Evolutionary conservation across 441 rosid species (phyloP).

Genomic region (Iberis amara): DNA sequence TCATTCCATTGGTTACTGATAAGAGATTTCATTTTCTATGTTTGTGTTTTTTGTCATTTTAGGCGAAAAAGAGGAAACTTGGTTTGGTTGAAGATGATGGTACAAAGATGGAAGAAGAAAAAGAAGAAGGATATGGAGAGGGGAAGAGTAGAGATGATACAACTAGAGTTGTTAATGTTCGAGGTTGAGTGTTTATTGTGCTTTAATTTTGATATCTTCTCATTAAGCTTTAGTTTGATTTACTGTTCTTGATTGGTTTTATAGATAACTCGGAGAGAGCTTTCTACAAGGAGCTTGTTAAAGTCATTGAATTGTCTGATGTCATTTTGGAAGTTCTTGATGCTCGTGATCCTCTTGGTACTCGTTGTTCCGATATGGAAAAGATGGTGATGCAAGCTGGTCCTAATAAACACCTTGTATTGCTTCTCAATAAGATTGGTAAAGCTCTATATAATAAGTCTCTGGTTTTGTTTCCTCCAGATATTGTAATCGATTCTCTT

Average conservation of each 20-base stretch:
- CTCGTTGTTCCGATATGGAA: constrained; percentile 92
- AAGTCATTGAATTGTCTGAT: constrained; percentile 86
- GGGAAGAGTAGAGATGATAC: constrained; percentile 24
- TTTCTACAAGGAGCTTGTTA: constrained; percentile 89
- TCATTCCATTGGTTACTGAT: too few species aligned
- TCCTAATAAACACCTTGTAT: constrained; percentile 70
- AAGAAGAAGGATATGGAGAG: constrained; percentile 25
- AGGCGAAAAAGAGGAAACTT: constrained; percentile 78
- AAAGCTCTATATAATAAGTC: background rate
- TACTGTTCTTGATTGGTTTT: constrained; percentile 11
- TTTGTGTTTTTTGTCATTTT: constrained; percentile 7
- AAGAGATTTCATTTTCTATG: too few species aligned
- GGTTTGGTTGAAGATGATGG: constrained; percentile 55
- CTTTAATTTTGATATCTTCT: background rate
- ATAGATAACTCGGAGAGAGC: constrained; percentile 80
- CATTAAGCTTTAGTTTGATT: background rate
- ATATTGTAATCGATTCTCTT: constrained; percentile 3
- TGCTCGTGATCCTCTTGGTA: constrained; percentile 88
- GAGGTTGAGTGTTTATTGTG: constrained; percentile 43
- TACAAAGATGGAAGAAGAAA: constrained; percentile 32
- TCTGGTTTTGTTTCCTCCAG: constrained; percentile 2
- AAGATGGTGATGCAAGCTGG: constrained; percentile 84
- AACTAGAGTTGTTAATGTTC: constrained; percentile 35
- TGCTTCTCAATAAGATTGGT: constrained; percentile 92
- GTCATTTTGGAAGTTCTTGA: constrained; percentile 93